Base-by-base conservation (phyloP, 1,284 basidiomycete genomes). In the Cystobasidium pallidum region DNA sequence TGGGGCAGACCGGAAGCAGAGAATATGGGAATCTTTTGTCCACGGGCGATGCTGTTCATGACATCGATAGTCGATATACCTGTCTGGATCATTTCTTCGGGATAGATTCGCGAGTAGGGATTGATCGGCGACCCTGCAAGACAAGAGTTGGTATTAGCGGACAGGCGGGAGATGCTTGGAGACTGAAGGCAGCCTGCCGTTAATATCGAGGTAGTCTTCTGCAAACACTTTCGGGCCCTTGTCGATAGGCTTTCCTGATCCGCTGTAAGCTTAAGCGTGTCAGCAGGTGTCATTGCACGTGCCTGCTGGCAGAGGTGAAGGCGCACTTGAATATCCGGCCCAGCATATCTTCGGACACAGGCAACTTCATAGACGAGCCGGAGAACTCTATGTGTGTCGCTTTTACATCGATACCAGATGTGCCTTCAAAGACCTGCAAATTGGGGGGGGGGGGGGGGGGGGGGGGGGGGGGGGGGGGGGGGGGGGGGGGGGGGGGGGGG, bases 11-110 rank as follows among this genome's bases (percentile, higher is more conserved):
- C 95, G 73, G 96, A 92, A 57, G 96, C 96, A 73, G 94, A 98
- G 86, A 99, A 99, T 82, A 99, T 99, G 75, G 96, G 96, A 76
- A 99, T 99, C 88, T 99, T 99, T 83, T 99, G 96, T 57, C 96
- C 96, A 85, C 96, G 93, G 72, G 96, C 96, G 81, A 99, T 99
- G 75, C 95, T 96, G 84, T 99, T 82, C 94, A 98, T 97, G 63
- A 88, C 89, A 82, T 98, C 94, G 80, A 98, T 97, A 39, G 96
- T 99, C 47, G 95, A 98, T 81, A 99, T 99, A 84, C 96, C 96
- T 24, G 96, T 99, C 83, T 99, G 96, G 78, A 99, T 99, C 96
- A 99, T 99, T 84, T 99, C 95, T 83, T 99, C 96, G 75, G 96
- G 96, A 84, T 99, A 99, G 83, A 98, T 97, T 81, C 96, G 94